phyloP scores from a whole-genome alignment of 306 rosid genomes.

The Corylus avellana region DNA sequence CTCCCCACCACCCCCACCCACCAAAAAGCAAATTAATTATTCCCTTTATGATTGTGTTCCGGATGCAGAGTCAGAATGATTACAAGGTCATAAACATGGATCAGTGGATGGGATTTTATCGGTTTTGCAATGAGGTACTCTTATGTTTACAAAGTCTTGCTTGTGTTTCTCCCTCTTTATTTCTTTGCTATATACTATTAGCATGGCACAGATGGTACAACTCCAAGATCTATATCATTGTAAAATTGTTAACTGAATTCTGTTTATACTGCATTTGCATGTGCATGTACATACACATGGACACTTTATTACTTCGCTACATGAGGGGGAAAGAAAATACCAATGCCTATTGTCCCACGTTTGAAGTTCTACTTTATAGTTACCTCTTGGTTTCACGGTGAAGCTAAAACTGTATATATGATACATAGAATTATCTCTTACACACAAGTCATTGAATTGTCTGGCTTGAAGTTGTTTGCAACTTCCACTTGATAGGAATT shows the following conservation, averaged over 20 bases:
- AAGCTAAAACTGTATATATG: neutral
- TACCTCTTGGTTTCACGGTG: neutral
- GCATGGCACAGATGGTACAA: neutral
- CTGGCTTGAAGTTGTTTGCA: neutral
- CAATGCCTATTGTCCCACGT: neutral
- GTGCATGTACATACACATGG: neutral
- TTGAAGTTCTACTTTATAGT: neutral
- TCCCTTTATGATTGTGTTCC: conserved; percentile 26
- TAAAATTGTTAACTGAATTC: neutral
- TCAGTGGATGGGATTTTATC: conserved; percentile 96
- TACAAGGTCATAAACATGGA: conserved; percentile 97
- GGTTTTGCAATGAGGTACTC: conserved; percentile 93
- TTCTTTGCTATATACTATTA: neutral
- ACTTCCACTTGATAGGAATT: neutral
- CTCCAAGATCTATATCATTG: neutral
- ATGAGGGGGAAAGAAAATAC: neutral
- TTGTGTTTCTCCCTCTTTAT: conserved; percentile 9
- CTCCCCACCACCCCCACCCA: no score
- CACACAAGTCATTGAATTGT: neutral
- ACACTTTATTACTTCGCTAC: neutral
- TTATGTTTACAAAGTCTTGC: conserved; percentile 6
- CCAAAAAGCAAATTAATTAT: neutral
- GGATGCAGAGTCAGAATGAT: conserved; percentile 78
- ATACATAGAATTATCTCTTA: neutral
- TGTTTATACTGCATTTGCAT: neutral